Percentiles rank a stretch among this genome's conserved stretches.
Conservation (phyloP, 257 asterid genomes). For the Solanum paucissectum region DNA sequence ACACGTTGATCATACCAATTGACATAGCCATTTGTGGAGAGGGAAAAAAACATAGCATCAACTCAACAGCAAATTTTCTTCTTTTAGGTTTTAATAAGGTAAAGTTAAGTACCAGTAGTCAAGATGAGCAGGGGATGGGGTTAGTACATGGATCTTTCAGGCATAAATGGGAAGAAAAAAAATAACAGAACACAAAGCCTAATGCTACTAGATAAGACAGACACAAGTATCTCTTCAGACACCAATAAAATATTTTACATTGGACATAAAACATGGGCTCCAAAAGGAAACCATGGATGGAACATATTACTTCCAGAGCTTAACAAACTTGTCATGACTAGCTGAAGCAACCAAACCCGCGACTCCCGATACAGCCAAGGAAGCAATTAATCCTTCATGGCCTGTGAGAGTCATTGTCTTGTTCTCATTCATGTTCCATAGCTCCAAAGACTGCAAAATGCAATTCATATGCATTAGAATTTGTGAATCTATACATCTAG, state of each 20-base stretch:
- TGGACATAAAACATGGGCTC: background rate
- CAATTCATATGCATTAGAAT: background rate
- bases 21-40: background rate
- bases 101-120: background rate
- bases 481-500: background rate
- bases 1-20: background rate
- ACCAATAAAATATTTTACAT: background rate
- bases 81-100: background rate
- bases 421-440: slow-evolving; percentile 80
- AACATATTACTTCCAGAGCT: slow-evolving; percentile 52
- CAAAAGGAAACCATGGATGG: background rate
- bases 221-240: background rate
- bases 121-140: background rate
- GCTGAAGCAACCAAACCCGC: slow-evolving; percentile 90
- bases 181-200: background rate
- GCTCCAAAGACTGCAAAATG: slow-evolving; percentile 65
- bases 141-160: background rate
- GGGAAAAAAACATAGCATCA: background rate
- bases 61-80: background rate
- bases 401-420: slow-evolving; percentile 74
- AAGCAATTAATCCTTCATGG: slow-evolving; percentile 71
- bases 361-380: slow-evolving; percentile 62
- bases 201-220: background rate
- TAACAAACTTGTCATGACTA: slow-evolving; percentile 77
- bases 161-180: background rate